These are phyloP conservation scores for Lipomyces starkeyi DNA, from an alignment of 805 yeast genomes.

Conservation along the genomic window DNA sequence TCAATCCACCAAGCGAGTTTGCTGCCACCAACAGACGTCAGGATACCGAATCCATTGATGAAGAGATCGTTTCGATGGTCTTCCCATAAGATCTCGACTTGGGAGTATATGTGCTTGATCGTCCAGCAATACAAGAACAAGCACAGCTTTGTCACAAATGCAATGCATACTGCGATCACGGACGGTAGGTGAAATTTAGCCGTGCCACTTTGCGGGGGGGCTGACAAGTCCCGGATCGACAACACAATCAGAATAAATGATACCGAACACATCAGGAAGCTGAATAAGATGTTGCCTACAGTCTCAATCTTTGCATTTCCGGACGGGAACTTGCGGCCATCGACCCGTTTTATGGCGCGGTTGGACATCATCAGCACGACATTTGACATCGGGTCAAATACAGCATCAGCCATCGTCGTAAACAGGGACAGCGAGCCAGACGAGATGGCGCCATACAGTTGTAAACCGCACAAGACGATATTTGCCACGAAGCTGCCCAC, in stretches of 20 bases:
- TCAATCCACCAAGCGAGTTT: conserved; percentile 53
- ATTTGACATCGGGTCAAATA: conserved; percentile 29
- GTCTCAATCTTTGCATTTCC: conserved; percentile 30
- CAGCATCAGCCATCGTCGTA: conserved; percentile 31
- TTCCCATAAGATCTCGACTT: conserved; percentile 27
- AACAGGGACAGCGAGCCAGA: conserved; percentile 34
- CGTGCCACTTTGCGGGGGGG: conserved; percentile 3
- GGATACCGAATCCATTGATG: conserved; percentile 30
- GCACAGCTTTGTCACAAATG: conserved; percentile 24
- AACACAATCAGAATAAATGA: conserved; percentile 26
- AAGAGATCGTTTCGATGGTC: conserved; percentile 31
- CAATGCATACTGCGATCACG: conserved; percentile 22
- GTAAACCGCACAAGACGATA: conserved; percentile 21
- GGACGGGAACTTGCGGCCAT: conserved; percentile 23
- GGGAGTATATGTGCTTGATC: conserved; percentile 20
- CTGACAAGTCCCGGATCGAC: conserved; percentile 17
- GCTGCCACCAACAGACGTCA: conserved; percentile 49
- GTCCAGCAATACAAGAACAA: conserved; percentile 28
- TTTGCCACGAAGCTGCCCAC: conserved; percentile 29
- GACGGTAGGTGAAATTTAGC: conserved; percentile 18
- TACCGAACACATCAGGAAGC: conserved; percentile 32
- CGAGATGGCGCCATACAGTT: conserved; percentile 25
- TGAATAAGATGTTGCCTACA: conserved; percentile 26
- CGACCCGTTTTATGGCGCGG: conserved; percentile 19
- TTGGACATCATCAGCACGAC: conserved; percentile 21